phyloP scores from a whole-genome alignment of 208 protist species.

The Wallacemonas sp. region DNA sequence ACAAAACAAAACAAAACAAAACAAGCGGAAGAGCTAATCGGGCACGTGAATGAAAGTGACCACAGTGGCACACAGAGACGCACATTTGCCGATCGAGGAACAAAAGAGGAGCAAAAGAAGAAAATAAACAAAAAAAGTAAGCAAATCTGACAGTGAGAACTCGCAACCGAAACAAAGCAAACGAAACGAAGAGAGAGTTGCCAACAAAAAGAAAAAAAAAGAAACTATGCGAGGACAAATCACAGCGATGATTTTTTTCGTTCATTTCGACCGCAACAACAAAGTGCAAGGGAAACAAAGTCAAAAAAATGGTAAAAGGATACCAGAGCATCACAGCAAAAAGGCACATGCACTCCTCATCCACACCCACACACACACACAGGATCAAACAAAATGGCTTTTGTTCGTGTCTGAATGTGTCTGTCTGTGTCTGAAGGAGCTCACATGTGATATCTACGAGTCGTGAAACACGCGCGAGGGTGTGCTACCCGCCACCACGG shows the following conservation, averaged over 20 bases:
- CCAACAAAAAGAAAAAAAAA: constrained; percentile 16
- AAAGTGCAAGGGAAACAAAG: background rate
- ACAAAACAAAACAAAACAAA: constrained; percentile 10
- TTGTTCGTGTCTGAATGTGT: no score
- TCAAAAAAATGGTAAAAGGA: constrained; percentile 17
- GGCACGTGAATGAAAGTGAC: no score
- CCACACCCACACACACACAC: no score
- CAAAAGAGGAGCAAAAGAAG: no score
- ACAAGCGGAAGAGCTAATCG: no score
- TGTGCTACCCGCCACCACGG: constrained; percentile 11
- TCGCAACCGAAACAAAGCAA: no score
- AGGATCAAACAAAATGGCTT: background rate
- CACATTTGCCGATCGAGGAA: no score
- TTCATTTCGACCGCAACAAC: background rate
- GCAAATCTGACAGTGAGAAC: no score
- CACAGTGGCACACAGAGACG: no score
- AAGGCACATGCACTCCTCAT: background rate
- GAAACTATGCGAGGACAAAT: constrained; percentile 13
- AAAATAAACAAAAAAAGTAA: no score
- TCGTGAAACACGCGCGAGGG: constrained; percentile 4
- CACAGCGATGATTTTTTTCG: background rate
- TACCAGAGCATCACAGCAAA: constrained; percentile 13
- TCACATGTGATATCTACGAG: constrained; percentile 2
- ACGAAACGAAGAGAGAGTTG: constrained; percentile 3
- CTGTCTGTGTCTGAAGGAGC: background rate